Evolutionary conservation across 306 rosid genomes (phyloP).

Genomic region (Acmispon strigosus): DNA sequence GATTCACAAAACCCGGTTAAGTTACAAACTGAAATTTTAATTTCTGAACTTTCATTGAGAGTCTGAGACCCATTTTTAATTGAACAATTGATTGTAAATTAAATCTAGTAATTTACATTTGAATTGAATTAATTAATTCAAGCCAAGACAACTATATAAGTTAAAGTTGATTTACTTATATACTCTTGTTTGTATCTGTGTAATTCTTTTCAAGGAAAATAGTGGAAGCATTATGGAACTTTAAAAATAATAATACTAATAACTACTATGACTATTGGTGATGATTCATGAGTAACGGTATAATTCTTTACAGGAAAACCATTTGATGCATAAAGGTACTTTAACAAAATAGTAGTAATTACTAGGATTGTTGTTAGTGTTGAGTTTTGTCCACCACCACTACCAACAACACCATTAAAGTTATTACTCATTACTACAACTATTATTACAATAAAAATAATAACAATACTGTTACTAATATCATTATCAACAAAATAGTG

Average conservation of each 20-base stretch:
- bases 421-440: neutral
- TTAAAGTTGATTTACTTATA: neutral
- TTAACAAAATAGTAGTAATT: neutral
- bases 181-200: neutral
- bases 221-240: neutral
- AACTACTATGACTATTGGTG: neutral
- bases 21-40: slow-evolving; percentile 1
- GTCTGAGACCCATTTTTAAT: neutral
- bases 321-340: neutral
- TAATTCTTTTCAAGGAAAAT: neutral
- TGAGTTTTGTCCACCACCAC: neutral
- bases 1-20: slow-evolving; percentile 14
- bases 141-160: neutral
- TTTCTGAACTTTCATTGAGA: neutral
- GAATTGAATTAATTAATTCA: neutral
- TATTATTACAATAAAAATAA: neutral
- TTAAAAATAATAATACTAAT: neutral
- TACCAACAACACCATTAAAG: neutral
- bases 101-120: neutral
- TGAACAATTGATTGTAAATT: neutral
- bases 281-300: neutral
- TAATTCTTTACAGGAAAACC: neutral
- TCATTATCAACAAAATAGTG: neutral
- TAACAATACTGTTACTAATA: too few species aligned
- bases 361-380: neutral